Evolutionary conservation across 108 stramenopile genomes (phyloP).

Genomic region (Skeletonema costatum): DNA sequence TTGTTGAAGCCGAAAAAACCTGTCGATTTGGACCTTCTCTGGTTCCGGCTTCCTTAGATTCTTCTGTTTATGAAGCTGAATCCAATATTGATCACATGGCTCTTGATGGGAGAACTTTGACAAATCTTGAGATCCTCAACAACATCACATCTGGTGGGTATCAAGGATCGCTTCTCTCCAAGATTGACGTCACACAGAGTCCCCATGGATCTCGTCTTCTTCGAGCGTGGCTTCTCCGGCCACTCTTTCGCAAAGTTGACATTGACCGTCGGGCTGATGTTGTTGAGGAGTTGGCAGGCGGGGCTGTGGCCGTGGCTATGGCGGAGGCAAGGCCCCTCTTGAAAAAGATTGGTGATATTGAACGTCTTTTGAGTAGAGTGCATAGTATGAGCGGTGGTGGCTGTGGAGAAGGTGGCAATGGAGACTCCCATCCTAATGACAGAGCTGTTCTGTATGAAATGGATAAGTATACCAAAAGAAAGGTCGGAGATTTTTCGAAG

Average conservation of each 20-base stretch:
- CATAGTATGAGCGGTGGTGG: conserved; percentile 89
- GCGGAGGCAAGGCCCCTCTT: conserved; percentile 69
- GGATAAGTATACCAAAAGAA: conserved; percentile 89
- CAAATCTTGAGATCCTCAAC: conserved; percentile 95
- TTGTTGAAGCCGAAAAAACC: conserved; percentile 9
- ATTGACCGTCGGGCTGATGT: conserved; percentile 94
- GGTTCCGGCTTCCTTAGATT: not conserved
- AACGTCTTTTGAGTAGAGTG: conserved; percentile 90
- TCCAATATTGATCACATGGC: conserved; percentile 78
- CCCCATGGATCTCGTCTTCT: conserved; percentile 94
- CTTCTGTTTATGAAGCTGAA: conserved; percentile 31
- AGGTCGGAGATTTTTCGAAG: conserved; percentile 90
- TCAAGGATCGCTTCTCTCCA: conserved; percentile 89
- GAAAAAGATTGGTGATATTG: conserved; percentile 90
- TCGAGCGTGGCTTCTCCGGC: conserved; percentile 94
- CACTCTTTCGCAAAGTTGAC: conserved; percentile 84
- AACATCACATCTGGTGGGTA: conserved; percentile 71
- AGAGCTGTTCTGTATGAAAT: conserved; percentile 96
- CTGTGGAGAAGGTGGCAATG: conserved; percentile 2
- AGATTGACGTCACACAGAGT: conserved; percentile 89
- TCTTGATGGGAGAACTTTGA: conserved; percentile 94
- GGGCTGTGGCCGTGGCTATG: conserved; percentile 72
- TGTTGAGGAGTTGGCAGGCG: conserved; percentile 87
- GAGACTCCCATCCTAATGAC: conserved; percentile 87
- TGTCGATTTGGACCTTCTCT: conserved; percentile 9